A percentile compares a stretch with the other conserved stretches of the same genome.
These are phyloP conservation scores for Russula emetica DNA, from an alignment of 768 basidiomycete species.

Conservation along the genomic window DNA sequence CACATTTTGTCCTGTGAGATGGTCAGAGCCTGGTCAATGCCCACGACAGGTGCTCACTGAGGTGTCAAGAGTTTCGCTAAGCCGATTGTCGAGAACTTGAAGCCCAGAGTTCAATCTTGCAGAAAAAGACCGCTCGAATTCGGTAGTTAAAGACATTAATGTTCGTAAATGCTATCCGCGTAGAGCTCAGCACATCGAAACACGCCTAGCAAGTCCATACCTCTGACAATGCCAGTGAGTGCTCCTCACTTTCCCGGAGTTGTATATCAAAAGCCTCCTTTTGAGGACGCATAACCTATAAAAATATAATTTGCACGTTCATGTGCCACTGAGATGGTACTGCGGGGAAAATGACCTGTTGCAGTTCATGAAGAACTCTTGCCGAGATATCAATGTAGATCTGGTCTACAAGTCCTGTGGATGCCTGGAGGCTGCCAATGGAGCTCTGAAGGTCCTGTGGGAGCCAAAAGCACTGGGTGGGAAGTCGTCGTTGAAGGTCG, in stretches of 20 bases:
- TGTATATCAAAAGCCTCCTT: slow-evolving; percentile 13
- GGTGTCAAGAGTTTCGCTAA: slow-evolving; percentile 2
- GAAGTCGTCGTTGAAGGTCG: neutral
- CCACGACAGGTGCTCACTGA: slow-evolving; percentile 3
- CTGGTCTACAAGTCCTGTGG: slow-evolving; percentile 8
- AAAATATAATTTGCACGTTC: neutral
- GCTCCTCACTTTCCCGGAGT: slow-evolving; percentile 15
- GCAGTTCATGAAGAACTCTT: slow-evolving; percentile 14
- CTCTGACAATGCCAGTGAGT: slow-evolving; percentile 16
- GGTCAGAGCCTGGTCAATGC: neutral
- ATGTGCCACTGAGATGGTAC: neutral
- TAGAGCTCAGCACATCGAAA: neutral
- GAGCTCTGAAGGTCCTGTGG: slow-evolving; percentile 17
- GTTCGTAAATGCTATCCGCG: slow-evolving; percentile 10
- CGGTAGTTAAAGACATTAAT: slow-evolving; percentile 11
- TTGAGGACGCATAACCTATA: slow-evolving; percentile 15
- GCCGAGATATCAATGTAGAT: slow-evolving; percentile 14
- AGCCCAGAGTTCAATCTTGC: slow-evolving; percentile 9
- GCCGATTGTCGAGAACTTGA: slow-evolving; percentile 7
- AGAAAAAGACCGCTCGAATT: slow-evolving; percentile 18
- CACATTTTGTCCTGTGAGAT: slow-evolving; percentile 14
- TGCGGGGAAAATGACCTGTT: slow-evolving; percentile 7
- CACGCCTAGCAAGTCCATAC: neutral
- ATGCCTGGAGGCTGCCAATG: slow-evolving; percentile 10
- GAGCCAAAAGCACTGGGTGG: neutral